Percentiles rank a stretch among this genome's conserved stretches.
These are phyloP conservation scores for Tetratostichococcus sp. DNA, from an alignment of 139 green algal genomes.

Conservation along the genomic window DNA sequence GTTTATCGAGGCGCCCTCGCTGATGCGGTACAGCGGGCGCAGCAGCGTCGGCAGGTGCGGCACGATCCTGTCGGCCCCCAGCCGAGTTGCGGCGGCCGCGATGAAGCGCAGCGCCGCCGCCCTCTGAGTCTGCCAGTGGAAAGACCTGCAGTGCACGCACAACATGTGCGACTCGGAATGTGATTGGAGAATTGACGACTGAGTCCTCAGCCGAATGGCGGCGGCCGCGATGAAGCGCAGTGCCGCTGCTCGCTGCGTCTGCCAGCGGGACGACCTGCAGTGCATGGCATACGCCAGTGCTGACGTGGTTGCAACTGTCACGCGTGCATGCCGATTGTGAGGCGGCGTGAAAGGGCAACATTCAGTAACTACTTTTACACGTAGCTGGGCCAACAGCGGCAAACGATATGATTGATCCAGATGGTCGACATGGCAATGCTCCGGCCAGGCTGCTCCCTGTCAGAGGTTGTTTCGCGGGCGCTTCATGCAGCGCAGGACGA, in stretches of 20 bases:
- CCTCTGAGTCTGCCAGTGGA: slow-evolving; percentile 41
- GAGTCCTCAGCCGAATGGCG: slow-evolving; percentile 42
- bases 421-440: too few species aligned
- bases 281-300: background rate
- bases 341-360: too few species aligned
- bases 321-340: too few species aligned
- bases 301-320: too few species aligned
- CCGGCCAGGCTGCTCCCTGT: too few species aligned
- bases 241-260: slow-evolving; percentile 56
- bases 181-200: too few species aligned
- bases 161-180: too few species aligned
- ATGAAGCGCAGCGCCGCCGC: slow-evolving; percentile 72
- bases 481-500: too few species aligned
- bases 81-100: slow-evolving; percentile 50
- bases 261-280: slow-evolving; percentile 19
- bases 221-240: slow-evolving; percentile 76
- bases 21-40: slow-evolving; percentile 74
- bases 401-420: too few species aligned
- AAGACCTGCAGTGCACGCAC: slow-evolving; percentile 5
- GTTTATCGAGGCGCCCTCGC: slow-evolving; percentile 41
- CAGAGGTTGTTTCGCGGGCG: too few species aligned
- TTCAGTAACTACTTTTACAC: too few species aligned
- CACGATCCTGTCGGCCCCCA: slow-evolving; percentile 41
- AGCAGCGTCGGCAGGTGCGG: slow-evolving; percentile 64
- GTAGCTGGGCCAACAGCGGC: too few species aligned